Base-by-base conservation (phyloP, 1,284 basidiomycete species). In the Tausonia pullulans region DNA sequence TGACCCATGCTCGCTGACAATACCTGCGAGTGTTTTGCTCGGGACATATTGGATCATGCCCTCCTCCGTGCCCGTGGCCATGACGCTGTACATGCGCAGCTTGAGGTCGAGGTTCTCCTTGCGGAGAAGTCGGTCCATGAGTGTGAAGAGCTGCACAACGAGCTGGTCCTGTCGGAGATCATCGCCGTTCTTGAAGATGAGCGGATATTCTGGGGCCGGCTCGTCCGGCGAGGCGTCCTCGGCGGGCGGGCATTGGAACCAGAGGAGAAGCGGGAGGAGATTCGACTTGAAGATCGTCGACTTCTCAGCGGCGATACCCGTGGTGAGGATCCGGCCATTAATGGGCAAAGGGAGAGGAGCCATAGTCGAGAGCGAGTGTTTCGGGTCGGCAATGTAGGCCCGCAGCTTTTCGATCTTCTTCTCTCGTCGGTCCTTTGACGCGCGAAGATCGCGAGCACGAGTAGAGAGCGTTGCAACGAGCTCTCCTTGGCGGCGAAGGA, bases 151-250 rank as follows among this genome's bases (percentile, higher is more conserved):
- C 75, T 98, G 95, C 62, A 98, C 89, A 40, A 98, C 94, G 45
- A 98, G 83, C 75, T 98, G 95, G 74, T 98, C 95, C 75, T 98
- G 96, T 27, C 95, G 86, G 80, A 98, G 85, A 74, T 99, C 96
- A 74, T 99, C 96, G 5, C 96, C 96, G 70, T 97, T 94, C 76
- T 99, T 98, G 81, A 98, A 98, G 69, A 99, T 98, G 59, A 97
- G 82, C 0, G 93, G 88, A 74, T 90, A 98, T 72, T 92, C 87
- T 4, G 70, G 71, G 2, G 67, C 7, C 9, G 55, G 45, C n/a
- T 46, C n/a, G 27, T 4, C 51, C 9, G 13, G n/a, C 1, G 44
- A 5, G 46, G 5, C n/a, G 43, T 27, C 46, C n/a, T 52, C 63
- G 46, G 49, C 40, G 43, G 48, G 16, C n/a, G 52, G 44, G 52